Conservation (phyloP, 768 basidiomycete species). For the Suillus subaureus region DNA sequence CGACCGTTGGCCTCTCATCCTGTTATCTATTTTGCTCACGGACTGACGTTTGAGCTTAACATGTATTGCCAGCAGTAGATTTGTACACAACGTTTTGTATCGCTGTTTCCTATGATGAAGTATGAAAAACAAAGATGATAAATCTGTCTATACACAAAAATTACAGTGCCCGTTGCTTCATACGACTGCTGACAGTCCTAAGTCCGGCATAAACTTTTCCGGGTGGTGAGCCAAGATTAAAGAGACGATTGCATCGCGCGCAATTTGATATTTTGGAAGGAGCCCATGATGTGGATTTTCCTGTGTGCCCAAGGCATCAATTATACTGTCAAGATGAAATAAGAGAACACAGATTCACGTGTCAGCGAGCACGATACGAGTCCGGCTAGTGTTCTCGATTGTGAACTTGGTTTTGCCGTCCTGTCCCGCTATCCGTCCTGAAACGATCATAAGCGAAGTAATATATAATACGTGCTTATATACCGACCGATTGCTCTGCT, state of each 20-base stretch:
- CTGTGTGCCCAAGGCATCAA: conserved; percentile 41
- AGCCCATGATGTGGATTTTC: conserved; percentile 98
- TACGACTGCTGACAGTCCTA: conserved; percentile 86
- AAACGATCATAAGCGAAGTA: conserved; percentile 12
- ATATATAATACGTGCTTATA: neutral
- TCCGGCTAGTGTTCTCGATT: conserved; percentile 95
- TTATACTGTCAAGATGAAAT: conserved; percentile 14
- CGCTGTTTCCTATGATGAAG: neutral
- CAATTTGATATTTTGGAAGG: conserved; percentile 99
- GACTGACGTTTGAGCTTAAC: conserved; percentile 2
- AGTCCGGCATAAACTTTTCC: conserved; percentile 92
- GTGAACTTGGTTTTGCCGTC: conserved; percentile 99
- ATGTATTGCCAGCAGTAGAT: conserved; percentile 10
- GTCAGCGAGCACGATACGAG: conserved; percentile 97
- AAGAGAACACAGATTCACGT: conserved; percentile 59
- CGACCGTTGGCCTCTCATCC: conserved; percentile 5
- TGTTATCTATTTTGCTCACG: conserved; percentile 6
- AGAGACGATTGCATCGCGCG: conserved; percentile 93
- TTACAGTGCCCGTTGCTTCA: conserved; percentile 90
- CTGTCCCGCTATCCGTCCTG: conserved; percentile 97
- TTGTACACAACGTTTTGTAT: conserved; percentile 13
- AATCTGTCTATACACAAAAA: conserved; percentile 13
- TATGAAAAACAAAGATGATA: conserved; percentile 12
- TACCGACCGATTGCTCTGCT: conserved; percentile 90
- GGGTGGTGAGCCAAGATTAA: conserved; percentile 92